Conservation (phyloP, 805 yeast species). For the Suhomyces prunicola region DNA sequence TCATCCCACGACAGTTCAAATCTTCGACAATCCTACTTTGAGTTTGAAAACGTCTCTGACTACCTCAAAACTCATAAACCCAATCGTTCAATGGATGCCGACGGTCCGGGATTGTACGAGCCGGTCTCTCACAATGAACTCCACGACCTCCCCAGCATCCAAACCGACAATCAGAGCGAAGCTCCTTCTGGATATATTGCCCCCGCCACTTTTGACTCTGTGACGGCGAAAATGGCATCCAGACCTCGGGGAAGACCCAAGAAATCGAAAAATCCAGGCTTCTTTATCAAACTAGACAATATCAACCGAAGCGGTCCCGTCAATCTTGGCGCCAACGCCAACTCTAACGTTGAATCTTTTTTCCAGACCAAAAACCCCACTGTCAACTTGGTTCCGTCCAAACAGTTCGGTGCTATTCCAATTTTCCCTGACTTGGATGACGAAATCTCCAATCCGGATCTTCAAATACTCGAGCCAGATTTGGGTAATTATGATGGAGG, state of each 20-base stretch:
- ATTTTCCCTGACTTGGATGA: slow-evolving; percentile 9
- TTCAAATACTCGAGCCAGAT: slow-evolving; percentile 15
- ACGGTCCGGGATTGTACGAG: neutral
- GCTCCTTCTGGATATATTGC: neutral
- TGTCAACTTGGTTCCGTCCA: slow-evolving; percentile 11
- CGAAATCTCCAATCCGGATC: slow-evolving; percentile 7
- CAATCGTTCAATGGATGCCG: slow-evolving; percentile 1
- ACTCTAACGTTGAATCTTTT: slow-evolving; percentile 2
- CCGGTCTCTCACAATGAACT: neutral
- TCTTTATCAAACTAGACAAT: slow-evolving; percentile 12
- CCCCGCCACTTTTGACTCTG: neutral
- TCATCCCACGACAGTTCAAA: slow-evolving; percentile 1
- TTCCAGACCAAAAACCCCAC: slow-evolving; percentile 7
- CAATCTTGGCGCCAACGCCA: slow-evolving; percentile 1
- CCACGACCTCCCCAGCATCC: neutral
- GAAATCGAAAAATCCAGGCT: slow-evolving; percentile 7
- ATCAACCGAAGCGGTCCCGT: slow-evolving; percentile 4
- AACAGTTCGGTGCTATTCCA: slow-evolving; percentile 14
- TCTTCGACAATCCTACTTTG: slow-evolving; percentile 1
- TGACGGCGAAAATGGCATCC: neutral
- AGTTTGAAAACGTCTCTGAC: neutral
- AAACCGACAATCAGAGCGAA: neutral
- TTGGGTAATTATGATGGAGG: slow-evolving; percentile 8
- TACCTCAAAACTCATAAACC: neutral
- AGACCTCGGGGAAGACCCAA: slow-evolving; percentile 4